Conservation (phyloP, 148 eudicot genomes). For the Tetragonia tetragonoides region DNA sequence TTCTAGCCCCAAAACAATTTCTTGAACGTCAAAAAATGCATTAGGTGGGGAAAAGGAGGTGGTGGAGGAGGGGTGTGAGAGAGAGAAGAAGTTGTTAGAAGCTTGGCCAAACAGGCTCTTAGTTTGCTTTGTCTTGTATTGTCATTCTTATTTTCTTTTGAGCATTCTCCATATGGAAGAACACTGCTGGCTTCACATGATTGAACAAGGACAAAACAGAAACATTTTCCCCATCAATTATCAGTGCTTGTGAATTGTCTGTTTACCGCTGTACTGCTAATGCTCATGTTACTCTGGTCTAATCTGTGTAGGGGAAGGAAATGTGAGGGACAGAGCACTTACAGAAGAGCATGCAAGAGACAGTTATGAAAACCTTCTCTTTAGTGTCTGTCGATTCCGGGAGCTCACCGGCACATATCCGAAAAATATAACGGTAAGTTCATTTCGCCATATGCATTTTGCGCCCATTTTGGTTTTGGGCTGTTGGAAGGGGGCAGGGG, state of each 20-base stretch:
- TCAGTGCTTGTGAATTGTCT: neutral
- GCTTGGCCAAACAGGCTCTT: no score
- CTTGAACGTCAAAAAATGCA: no score
- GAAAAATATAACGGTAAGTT: constrained; percentile 80
- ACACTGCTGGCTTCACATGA: neutral
- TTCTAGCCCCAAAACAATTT: no score
- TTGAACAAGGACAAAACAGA: neutral
- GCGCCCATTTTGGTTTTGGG: no score
- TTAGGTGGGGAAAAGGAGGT: no score
- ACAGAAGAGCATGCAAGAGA: constrained; percentile 99
- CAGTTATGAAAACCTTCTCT: constrained; percentile 94
- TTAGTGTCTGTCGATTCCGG: constrained; percentile 89
- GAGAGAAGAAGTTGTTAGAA: no score
- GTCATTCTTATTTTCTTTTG: neutral
- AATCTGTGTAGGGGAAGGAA: constrained; percentile 56
- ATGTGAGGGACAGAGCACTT: constrained; percentile 78
- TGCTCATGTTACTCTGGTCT: constrained; percentile 8
- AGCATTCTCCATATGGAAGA: neutral
- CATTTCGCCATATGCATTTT: neutral
- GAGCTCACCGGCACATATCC: constrained; percentile 94
- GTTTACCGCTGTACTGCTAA: neutral
- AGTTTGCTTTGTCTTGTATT: neutral
- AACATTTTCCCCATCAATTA: neutral
- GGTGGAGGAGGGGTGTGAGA: no score
- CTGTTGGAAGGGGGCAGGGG: neutral